Base-by-base conservation (phyloP, 2,329 filamentous ascomycete species). In the Trichoderma polysporum region DNA sequence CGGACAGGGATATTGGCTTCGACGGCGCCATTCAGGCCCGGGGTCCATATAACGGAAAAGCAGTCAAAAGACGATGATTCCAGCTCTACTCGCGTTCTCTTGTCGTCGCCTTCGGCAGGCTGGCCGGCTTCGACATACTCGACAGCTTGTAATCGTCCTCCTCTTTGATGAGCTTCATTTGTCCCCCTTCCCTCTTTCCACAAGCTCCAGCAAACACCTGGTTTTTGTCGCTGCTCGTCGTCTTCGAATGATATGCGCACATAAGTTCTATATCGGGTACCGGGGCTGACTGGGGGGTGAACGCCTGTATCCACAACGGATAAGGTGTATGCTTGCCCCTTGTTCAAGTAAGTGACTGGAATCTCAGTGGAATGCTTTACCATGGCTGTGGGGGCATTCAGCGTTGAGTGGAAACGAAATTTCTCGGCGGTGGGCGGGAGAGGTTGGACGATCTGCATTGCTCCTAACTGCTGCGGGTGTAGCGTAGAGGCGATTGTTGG, bases 111-210 rank as follows among this genome's bases (percentile, higher is more conserved):
- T 59, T 89, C 88, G 1, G 82, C 81, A 1, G 85, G 83, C 69
- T 88, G 86, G 7, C 82, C 82, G 1, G 85, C 82, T 71, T 90
- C 94, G 19, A 98, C 94, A 71, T 92, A 97, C 79, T 99, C 95
- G 29, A 99, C 94, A 1, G 95, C 95, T 75, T 97, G 92, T 12
- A 98, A 84, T 73, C 94, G 95, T 12, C 94, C 94, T 39, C 93
- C 94, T 72, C 94, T 86, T 76, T 97, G 93, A 74, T 98, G 94
- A 2, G 94, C 93, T 82, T 99, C 95, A 71, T 93, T 97, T 2
- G 90, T 93, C n/a, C 95, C 95, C 66, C 95, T 88, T 0, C 94
- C 94, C 79, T 98, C 95, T 76, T 98, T 98, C 95, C 92, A 97
- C 49, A 95, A 81, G 78, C 79, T 92, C 93, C 93, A 97, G 76